These are phyloP conservation scores for Psilocybe azurescens DNA, from an alignment of 768 basidiomycete genomes.

Conservation along the genomic window DNA sequence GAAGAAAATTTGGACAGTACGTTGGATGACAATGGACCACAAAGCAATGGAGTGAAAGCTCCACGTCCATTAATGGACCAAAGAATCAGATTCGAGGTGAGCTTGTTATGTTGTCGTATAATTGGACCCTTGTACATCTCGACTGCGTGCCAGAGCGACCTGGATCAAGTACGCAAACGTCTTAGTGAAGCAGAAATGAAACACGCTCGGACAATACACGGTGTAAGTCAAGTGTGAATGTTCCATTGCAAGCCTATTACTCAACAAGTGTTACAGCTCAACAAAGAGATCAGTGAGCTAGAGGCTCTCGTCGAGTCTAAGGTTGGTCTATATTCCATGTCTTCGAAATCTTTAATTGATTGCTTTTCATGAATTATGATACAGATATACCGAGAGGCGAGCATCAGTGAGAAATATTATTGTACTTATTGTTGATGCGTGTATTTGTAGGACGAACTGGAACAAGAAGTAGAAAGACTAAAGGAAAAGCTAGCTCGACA, in stretches of 20 bases:
- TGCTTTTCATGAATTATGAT: background rate
- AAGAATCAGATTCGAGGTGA: slow-evolving; percentile 58
- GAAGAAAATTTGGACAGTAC: slow-evolving; percentile 77
- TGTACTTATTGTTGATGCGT: background rate
- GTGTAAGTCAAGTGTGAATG: slow-evolving; percentile 49
- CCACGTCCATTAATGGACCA: slow-evolving; percentile 47
- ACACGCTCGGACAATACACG: slow-evolving; percentile 68
- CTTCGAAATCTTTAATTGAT: background rate
- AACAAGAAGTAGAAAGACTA: slow-evolving; percentile 79
- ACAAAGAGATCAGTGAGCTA: slow-evolving; percentile 91
- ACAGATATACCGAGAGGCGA: slow-evolving; percentile 85
- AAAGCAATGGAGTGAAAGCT: slow-evolving; percentile 21
- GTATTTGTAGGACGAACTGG: slow-evolving; percentile 74
- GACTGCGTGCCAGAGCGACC: slow-evolving; percentile 48
- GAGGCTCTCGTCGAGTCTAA: slow-evolving; percentile 95
- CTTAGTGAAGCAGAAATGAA: slow-evolving; percentile 77
- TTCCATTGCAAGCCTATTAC: slow-evolving; percentile 5
- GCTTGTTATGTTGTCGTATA: slow-evolving; percentile 12
- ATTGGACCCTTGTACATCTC: background rate
- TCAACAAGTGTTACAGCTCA: slow-evolving; percentile 55
- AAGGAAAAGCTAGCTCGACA: slow-evolving; percentile 73
- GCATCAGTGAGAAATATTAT: slow-evolving; percentile 4
- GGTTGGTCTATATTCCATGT: slow-evolving; percentile 43
- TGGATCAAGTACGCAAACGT: slow-evolving; percentile 74
- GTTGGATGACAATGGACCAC: slow-evolving; percentile 54